Conservation (phyloP, 352 stramenopile genomes). For the Pythium chondricola region DNA sequence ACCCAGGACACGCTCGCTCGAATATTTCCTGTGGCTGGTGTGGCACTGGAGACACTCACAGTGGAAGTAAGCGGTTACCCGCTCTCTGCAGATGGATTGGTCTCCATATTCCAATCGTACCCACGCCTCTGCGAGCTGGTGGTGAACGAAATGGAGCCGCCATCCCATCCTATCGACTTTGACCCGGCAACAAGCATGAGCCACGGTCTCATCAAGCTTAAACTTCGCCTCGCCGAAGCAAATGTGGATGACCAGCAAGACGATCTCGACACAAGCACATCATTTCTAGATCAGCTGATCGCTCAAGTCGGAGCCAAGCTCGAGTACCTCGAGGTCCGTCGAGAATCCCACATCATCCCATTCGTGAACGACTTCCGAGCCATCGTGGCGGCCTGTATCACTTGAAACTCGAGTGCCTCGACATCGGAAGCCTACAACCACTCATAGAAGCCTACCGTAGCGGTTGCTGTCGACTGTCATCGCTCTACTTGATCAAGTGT, state of each 20-base stretch:
- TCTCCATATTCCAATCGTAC: neutral
- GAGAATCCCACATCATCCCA: neutral
- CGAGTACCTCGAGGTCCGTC: conserved; percentile 5
- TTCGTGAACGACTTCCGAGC: neutral
- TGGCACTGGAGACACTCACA: neutral
- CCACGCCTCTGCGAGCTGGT: neutral
- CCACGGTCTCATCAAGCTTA: conserved; percentile 2
- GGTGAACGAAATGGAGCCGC: neutral
- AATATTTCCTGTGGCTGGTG: neutral
- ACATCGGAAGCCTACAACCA: conserved; percentile 3
- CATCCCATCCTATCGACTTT: neutral
- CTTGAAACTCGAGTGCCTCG: conserved; percentile 5
- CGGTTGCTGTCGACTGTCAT: conserved; percentile 7
- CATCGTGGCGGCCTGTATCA: conserved; percentile 1
- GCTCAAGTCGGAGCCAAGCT: conserved; percentile 4
- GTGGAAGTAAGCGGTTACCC: neutral
- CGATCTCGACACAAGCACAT: neutral
- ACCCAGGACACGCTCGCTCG: neutral
- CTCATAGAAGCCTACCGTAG: conserved; percentile 2
- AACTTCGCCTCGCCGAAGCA: neutral
- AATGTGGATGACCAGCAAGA: neutral
- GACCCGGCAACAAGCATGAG: neutral
- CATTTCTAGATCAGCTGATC: conserved; percentile 5
- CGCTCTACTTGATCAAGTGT: conserved; percentile 8
- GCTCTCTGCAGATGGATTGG: neutral